phyloP scores from a whole-genome alignment of 768 basidiomycete genomes.

The Tylopilus balloui region DNA sequence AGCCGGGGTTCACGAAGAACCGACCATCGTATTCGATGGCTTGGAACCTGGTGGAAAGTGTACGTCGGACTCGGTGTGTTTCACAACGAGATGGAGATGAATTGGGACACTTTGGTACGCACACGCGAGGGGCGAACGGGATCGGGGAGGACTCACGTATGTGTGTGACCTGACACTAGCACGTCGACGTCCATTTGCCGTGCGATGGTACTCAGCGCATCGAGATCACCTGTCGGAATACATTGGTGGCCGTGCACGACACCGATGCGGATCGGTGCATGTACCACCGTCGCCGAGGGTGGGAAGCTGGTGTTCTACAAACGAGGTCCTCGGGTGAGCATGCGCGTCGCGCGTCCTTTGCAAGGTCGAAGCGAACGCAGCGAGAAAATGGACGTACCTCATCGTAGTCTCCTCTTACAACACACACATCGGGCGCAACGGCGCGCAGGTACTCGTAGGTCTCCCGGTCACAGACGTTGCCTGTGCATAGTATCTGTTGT shows the following conservation, averaged over 20 bases:
- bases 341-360: neutral
- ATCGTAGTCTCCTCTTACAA: slow-evolving; percentile 93
- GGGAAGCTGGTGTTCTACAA: slow-evolving; percentile 66
- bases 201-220: slow-evolving; percentile 83
- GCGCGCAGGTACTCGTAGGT: slow-evolving; percentile 95
- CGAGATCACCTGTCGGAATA: slow-evolving; percentile 87
- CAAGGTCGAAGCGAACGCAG: neutral
- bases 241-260: slow-evolving; percentile 92
- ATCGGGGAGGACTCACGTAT: slow-evolving; percentile 58
- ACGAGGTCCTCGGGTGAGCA: slow-evolving; percentile 1
- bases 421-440: slow-evolving; percentile 88
- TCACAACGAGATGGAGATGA: neutral
- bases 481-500: slow-evolving; percentile 95
- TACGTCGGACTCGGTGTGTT: neutral
- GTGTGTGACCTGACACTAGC: slow-evolving; percentile 88
- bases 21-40: slow-evolving; percentile 86
- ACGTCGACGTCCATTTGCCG: slow-evolving; percentile 98
- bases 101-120: neutral
- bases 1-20: slow-evolving; percentile 96
- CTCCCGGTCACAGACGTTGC: slow-evolving; percentile 96
- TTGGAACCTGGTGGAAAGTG: slow-evolving; percentile 66
- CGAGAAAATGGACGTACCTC: slow-evolving; percentile 52
- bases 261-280: slow-evolving; percentile 86
- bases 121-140: neutral
- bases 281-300: slow-evolving; percentile 71